Conservation (phyloP, 208 protist species). For the Polymyxa betae region DNA sequence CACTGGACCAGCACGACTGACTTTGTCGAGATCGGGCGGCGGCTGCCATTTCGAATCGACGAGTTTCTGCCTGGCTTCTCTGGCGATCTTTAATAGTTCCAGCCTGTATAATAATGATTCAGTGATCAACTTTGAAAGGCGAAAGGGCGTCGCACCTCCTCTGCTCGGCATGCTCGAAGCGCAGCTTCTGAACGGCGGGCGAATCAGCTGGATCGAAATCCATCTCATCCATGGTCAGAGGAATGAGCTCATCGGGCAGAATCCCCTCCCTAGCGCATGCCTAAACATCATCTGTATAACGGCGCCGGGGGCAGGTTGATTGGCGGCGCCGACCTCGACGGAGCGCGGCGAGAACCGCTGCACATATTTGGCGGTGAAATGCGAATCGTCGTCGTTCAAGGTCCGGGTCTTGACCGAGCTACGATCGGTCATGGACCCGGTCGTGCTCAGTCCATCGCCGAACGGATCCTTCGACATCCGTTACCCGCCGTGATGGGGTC, state of each 20-base stretch:
- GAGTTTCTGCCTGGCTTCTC: neutral
- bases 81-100: neutral
- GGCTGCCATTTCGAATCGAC: neutral
- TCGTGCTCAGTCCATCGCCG: neutral
- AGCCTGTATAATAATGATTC: neutral
- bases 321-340: neutral
- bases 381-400: neutral
- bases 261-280: slow-evolving; percentile 31
- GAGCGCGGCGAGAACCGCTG: slow-evolving; percentile 21
- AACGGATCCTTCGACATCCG: too few species aligned
- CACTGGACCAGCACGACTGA: neutral
- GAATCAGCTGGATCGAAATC: slow-evolving; percentile 28
- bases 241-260: slow-evolving; percentile 11
- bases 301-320: neutral
- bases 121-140: neutral
- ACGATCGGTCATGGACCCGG: slow-evolving; percentile 9
- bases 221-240: neutral
- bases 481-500: too few species aligned
- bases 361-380: slow-evolving; percentile 14
- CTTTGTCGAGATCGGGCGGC: slow-evolving; percentile 16
- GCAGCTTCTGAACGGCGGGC: neutral
- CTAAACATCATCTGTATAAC: neutral
- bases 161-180: slow-evolving; percentile 6
- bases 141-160: neutral
- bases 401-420: slow-evolving; percentile 27